Base-by-base conservation (phyloP, 169 alveolate genomes). In the Plasmodium fragile region DNA sequence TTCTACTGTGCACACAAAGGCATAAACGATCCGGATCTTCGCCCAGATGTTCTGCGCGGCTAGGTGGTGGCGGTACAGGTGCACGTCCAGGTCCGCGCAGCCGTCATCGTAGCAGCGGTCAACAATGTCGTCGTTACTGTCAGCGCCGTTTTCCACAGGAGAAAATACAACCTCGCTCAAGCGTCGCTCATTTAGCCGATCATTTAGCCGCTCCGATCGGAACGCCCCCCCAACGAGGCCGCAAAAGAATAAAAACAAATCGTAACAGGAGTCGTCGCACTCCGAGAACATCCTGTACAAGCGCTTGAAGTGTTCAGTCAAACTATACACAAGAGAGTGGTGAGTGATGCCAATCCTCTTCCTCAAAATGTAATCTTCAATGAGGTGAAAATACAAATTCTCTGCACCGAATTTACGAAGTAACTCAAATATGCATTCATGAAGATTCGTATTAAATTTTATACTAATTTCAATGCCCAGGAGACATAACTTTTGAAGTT, bases 251-350 rank as follows among this genome's bases (percentile, higher is more conserved):
- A 87, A 22, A 69, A 78, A 87, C 73, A 87, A 28, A 13, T 87
- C 93, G 43, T 87, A 87, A 78, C 71, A 77, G 3, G 69, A 77
- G 43, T 87, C 93, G 22, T 87, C 89, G 32, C 78, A 78, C 5
- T 53, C 34, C 18, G 75, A 87, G 45, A 78, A 87, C 5, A 78
- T 49, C 8, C 59, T 16, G 83, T 87, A 87, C 22, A 87, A 49
- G 16, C 72, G 25, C 16, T 79, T 87, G 18, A 87, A 87, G 32
- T 78, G 41, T 0, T 77, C 70, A 1, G 81, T 16, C 25, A 87
- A 22, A 25, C 70, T 87, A 16, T 18, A n/a, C 81, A 78, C 81
- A 13, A 87, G 5, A 2, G 73, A 25, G 22, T 78, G 28, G 81
- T 87, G 81, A 1, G 82, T 78, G 16, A 87, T n/a, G 3, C 82